A percentile compares a stretch with the other conserved stretches of the same genome.
Conservation (phyloP, 805 yeast genomes). For the Kodamaea jinghongensis region DNA sequence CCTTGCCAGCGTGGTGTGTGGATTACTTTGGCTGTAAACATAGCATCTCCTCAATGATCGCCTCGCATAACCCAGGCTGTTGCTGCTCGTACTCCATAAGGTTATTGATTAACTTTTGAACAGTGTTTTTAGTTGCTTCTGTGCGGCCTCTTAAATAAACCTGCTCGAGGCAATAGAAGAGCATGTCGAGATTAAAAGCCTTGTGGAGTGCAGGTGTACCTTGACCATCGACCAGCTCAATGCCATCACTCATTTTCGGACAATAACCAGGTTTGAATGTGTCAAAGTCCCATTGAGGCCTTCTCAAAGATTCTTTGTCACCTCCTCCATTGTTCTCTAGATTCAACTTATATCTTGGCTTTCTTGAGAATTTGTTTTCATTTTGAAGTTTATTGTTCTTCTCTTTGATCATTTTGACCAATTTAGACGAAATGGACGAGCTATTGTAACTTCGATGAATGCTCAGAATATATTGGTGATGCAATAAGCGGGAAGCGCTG, state of each 20-base stretch:
- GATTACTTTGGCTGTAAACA: not conserved
- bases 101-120: constrained; percentile 39
- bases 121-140: constrained; percentile 45
- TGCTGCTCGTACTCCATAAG: constrained; percentile 46
- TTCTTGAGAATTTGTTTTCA: constrained; percentile 2
- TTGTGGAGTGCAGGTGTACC: not conserved
- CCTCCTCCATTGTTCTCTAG: not conserved
- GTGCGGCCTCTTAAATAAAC: constrained; percentile 53
- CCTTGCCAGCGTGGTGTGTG: too few species aligned
- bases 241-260: constrained; percentile 3
- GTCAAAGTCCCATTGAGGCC: constrained; percentile 18
- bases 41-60: constrained; percentile 56
- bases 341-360: constrained; percentile 6
- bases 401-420: constrained; percentile 36
- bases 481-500: constrained; percentile 53
- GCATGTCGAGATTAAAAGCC: constrained; percentile 27
- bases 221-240: not conserved
- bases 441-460: constrained; percentile 14
- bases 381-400: constrained; percentile 25
- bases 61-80: constrained; percentile 65
- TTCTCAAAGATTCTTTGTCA: not conserved
- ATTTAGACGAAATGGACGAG: constrained; percentile 21
- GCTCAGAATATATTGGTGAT: constrained; percentile 48
- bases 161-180: constrained; percentile 44
- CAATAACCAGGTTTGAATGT: constrained; percentile 10